Base-by-base conservation (phyloP, 1,284 basidiomycete genomes). In the Melampsora americana region DNA sequence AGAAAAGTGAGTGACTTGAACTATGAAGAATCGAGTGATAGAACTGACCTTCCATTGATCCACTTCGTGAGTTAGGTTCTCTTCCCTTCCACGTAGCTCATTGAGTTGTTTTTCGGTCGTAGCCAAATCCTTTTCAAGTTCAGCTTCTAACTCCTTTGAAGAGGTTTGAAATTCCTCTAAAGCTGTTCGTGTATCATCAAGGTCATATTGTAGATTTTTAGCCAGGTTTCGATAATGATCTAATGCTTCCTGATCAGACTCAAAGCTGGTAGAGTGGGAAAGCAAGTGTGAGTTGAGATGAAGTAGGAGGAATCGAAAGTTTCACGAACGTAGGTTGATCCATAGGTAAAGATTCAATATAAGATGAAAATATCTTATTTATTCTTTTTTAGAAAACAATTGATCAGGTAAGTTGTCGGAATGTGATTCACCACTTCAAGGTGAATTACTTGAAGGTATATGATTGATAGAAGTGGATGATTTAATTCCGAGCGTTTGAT, bases 71-170 rank as follows among this genome's bases (percentile, higher is more conserved):
- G 94, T 91, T 48, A 92, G 87, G 78, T 87, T 87, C 65, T 89
- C 87, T 28, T 89, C 88, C 83, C 90, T 91, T 77, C 89, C 86
- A 83, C 87, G 89, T 69, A 95, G 87, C 60, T 93, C 92, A 80
- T 89, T 87, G 83, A 95, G 91, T 16, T 89, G 87, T 83, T 90
- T 90, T 85, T 96, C 93, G 61, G 92, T 93, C 66, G 90, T 86
- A 80, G 90, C 90, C 66, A 96, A 86, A 82, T 96, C 94, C 79
- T 88, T 88, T 85, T 95, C 93, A 79, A 96, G 85, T 83, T 96
- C 93, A 78, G 93, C 90, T 85, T 96, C 94, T 44, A 96, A 87
- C 80, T 95, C 93, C 84, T 92, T 93, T 83, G 92, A 93, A 64
- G 91, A 92, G 78, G 88, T 85, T 80, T 95, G 92, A 82, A 95